Evolutionary conservation across 352 stramenopile species (phyloP).

Genomic region (Phytophthora quininea): DNA sequence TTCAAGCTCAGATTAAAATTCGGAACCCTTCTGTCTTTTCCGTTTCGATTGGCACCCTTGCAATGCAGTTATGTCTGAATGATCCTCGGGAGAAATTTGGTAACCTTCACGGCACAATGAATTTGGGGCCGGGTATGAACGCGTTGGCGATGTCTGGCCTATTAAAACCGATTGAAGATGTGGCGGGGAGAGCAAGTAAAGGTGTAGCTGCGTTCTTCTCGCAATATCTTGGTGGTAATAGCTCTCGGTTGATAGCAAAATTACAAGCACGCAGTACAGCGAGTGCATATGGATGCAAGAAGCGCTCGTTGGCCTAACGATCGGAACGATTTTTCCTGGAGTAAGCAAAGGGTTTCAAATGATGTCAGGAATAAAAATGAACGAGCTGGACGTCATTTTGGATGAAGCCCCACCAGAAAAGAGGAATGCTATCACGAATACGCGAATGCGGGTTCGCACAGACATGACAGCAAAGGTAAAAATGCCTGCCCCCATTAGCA

Average conservation of each 20-base stretch:
- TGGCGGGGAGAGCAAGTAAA: slow-evolving; percentile 50
- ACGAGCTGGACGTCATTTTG: slow-evolving; percentile 70
- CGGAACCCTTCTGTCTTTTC: slow-evolving; percentile 76
- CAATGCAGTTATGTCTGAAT: slow-evolving; percentile 56
- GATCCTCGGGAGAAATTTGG: slow-evolving; percentile 51
- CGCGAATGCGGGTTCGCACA: slow-evolving; percentile 70
- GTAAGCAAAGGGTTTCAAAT: slow-evolving; percentile 63
- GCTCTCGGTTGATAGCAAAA: slow-evolving; percentile 63
- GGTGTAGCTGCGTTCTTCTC: slow-evolving; percentile 72
- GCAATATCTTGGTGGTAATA: slow-evolving; percentile 57
- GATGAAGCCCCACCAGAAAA: slow-evolving; percentile 29
- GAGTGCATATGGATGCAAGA: slow-evolving; percentile 71
- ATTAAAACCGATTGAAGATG: slow-evolving; percentile 54
- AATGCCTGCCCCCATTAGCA: slow-evolving; percentile 75
- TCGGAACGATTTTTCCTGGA: slow-evolving; percentile 67
- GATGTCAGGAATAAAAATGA: slow-evolving; percentile 72
- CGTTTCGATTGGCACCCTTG: slow-evolving; percentile 64
- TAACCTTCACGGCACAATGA: slow-evolving; percentile 57
- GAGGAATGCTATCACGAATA: slow-evolving; percentile 54
- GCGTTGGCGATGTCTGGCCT: slow-evolving; percentile 48
- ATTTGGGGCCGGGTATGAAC: slow-evolving; percentile 58
- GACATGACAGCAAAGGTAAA: slow-evolving; percentile 70
- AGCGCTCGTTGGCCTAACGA: slow-evolving; percentile 64
- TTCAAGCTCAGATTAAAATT: slow-evolving; percentile 67
- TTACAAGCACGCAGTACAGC: slow-evolving; percentile 51